Evolutionary conservation across 169 alveolate species (phyloP).

Genomic region (Plasmodium falciparum): DNA sequence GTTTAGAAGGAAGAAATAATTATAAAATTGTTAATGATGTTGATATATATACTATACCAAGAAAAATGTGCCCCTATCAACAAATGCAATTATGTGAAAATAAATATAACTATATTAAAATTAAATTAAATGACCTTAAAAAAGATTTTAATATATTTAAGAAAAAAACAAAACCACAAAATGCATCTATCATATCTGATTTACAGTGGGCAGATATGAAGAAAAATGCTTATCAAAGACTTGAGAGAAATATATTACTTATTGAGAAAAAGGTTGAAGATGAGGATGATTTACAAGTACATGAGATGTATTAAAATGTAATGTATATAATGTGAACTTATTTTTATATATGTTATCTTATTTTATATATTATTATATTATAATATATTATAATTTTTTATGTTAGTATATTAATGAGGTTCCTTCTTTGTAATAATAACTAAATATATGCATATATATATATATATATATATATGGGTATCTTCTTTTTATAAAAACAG

Average conservation of each 20-base stretch:
- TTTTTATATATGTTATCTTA: too few relatives aligned
- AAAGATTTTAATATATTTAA: slow-evolving; percentile 52
- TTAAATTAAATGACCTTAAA: slow-evolving; percentile 45
- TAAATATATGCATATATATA: too few relatives aligned
- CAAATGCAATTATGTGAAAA: slow-evolving; percentile 35
- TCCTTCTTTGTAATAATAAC: too few relatives aligned
- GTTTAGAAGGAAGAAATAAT: slow-evolving; percentile 42
- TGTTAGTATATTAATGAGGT: too few relatives aligned
- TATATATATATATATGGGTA: too few relatives aligned
- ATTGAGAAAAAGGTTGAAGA: slow-evolving; percentile 7
- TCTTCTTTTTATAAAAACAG: too few relatives aligned
- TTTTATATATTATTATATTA: too few relatives aligned
- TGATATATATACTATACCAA: slow-evolving; percentile 51
- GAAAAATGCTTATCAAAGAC: slow-evolving; percentile 37
- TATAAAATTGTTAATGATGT: slow-evolving; percentile 42
- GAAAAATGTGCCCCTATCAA: slow-evolving; percentile 48
- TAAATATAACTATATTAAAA: slow-evolving; percentile 51
- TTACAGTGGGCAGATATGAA: slow-evolving; percentile 63
- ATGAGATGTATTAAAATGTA: too few relatives aligned
- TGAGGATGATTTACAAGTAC: too few relatives aligned
- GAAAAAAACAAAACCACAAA: slow-evolving; percentile 16
- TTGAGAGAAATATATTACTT: slow-evolving; percentile 30
- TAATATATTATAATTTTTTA: too few relatives aligned
- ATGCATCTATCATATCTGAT: slow-evolving; percentile 16
- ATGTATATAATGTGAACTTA: too few relatives aligned